Evolutionary conservation across 108 stramenopile species (phyloP), one percentile per base, ranked within the genome.

Genomic region (Cyclotella baltica): DNA sequence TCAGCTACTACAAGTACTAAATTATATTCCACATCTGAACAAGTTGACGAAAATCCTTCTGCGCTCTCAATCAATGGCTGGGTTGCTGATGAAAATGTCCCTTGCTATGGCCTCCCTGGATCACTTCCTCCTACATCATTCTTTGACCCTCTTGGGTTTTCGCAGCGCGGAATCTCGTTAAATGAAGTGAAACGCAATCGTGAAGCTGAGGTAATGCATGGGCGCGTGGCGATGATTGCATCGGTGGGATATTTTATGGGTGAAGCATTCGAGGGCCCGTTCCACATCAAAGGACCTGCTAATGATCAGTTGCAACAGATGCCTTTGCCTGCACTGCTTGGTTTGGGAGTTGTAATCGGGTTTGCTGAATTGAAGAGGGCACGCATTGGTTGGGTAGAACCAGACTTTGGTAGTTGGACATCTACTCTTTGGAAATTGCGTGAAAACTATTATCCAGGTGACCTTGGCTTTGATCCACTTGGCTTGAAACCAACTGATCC

Each of bases 381-480:
- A 4, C 48, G 59, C 23, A 85, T 88, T 69, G 93, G 90, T 35
- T 93, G 90, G 90, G 88, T 89, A 48, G 87, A 88, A 36, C 92
- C 92, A 36, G 74, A 70, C 20, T 74, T 79, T 52, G 71, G 70
- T 4, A 73, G 52, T 53, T 78, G 83, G 68, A 67, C 68, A 35
- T 76, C 69, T 10, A 78, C 83, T n/a, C 73, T 85, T 23, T 87
- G 70, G 70, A 70, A 64, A 31, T 73, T 95, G 19, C 86, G 90
- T 31, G 90, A 87, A 4, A 79, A 84, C 61, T 96, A 93, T 72
- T 88, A 85, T 77, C 93, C 93, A 9, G 96, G 96, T 47, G 96
- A 96, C 69, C 43, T 96, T 53, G 92, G 92, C 22, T 96, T 93
- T 53, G 96, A 96, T 62, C 96, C 96, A 0, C 83, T 95, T 25